Conservation (phyloP, 192 early-diverging fungal species). For the Hyaloraphidium curvatum region DNA sequence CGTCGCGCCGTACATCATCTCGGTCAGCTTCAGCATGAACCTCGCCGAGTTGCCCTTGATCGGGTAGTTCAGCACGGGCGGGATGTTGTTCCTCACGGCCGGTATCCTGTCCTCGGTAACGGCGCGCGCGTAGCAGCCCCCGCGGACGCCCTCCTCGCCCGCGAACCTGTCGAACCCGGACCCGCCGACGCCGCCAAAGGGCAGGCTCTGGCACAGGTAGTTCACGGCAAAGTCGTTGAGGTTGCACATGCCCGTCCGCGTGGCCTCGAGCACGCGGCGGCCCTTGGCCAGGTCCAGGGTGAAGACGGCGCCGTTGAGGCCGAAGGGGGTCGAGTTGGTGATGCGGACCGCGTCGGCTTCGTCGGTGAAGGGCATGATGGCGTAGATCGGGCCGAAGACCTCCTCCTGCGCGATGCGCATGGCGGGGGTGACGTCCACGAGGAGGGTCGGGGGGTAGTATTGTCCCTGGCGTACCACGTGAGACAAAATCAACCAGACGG, state of each 20-base stretch:
- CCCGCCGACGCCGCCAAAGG: constrained; percentile 63
- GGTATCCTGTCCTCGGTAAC: constrained; percentile 55
- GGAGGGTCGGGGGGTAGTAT: constrained; percentile 64
- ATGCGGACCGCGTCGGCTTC: constrained; percentile 44
- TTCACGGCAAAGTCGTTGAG: constrained; percentile 75
- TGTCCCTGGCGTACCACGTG: constrained; percentile 25
- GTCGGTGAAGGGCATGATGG: constrained; percentile 47
- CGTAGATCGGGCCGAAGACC: constrained; percentile 64
- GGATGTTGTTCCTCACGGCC: constrained; percentile 48
- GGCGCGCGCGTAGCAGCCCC: constrained; percentile 43
- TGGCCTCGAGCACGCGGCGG: constrained; percentile 29
- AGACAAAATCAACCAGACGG: too few species aligned
- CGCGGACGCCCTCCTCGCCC: constrained; percentile 52
- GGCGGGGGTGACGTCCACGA: constrained; percentile 49
- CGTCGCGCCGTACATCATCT: not conserved
- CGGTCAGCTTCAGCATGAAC: not conserved
- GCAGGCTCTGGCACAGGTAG: constrained; percentile 62
- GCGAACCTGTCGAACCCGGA: constrained; percentile 60
- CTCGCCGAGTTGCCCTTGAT: constrained; percentile 15
- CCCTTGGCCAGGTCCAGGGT: constrained; percentile 41
- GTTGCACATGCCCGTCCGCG: constrained; percentile 62
- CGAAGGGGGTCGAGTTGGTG: constrained; percentile 50
- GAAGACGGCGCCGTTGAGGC: constrained; percentile 64
- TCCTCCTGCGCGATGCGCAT: constrained; percentile 62
- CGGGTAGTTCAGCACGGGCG: constrained; percentile 58